Evolutionary conservation across 2,329 filamentous ascomycete genomes (phyloP), one percentile per base, ranked within the genome.

Genomic region (Trichoderma simmonsii): DNA sequence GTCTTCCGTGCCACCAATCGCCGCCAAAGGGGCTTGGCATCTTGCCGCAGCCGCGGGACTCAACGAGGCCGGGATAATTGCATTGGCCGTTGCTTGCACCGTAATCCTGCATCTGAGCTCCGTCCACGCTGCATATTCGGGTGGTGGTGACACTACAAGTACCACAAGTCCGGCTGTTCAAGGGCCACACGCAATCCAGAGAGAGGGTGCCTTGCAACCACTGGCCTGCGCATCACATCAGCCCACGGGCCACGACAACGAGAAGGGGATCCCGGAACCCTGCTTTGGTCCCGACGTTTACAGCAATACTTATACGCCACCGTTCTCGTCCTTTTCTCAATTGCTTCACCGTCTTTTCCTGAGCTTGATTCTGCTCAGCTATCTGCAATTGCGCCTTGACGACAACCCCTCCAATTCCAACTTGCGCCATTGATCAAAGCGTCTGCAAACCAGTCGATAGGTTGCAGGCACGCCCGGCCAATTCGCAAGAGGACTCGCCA

Each of bases 31-130:
- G 56, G 54, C 57, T 69, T 69, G 57, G 66, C 66, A 48, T 54
- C 34, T 61, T 61, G 57, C 66, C 66, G 66, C 66, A 61, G 39
- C 66, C 66, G 66, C 66, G 66, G 66, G 66, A 51, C 28, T 69
- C 30, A 2, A 51, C 56, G 36, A 69, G 56, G n/a, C 66, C 66
- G 56, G 66, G 56, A 61, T 26, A 69, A 26, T 61, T 61, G 36
- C 28, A 34, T 30, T 28, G 39, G 9, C 56, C 56, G 26, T 18
- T 21, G 30, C 28, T 32, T 21, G n/a, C 18, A 34, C 57, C 21
- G 57, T 32, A 21, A 48, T 56, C 65, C 43, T 69, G 65, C 36
- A 60, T 39, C 36, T 39, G 56, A 32, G 51, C 65, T 69, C 56
- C 65, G 54, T 60, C 54, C 54, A 21, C 54, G 54, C 32, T 67